phyloP scores from a whole-genome alignment of 805 yeast species.

The Saturnispora bothae region DNA sequence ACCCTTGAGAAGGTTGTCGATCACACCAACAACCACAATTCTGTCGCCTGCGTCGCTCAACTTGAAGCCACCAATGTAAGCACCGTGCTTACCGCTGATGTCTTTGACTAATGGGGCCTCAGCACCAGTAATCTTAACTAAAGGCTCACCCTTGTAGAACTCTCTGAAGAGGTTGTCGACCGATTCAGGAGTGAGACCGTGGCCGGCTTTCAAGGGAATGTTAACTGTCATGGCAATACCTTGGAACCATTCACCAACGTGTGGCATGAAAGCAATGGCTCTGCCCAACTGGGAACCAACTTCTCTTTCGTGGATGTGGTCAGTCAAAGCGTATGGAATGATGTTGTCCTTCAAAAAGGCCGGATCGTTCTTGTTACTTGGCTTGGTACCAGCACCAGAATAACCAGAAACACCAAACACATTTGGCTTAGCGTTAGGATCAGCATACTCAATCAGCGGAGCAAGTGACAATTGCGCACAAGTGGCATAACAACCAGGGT shows the following conservation, averaged over 20 bases:
- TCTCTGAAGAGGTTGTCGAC: slow-evolving; percentile 80
- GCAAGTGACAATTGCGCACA: slow-evolving; percentile 91
- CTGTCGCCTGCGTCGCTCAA: slow-evolving; percentile 82
- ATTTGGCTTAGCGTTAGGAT: slow-evolving; percentile 59
- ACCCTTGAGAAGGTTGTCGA: slow-evolving; percentile 92
- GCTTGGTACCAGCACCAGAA: slow-evolving; percentile 99
- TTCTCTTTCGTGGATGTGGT: slow-evolving; percentile 94
- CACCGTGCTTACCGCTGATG: slow-evolving; percentile 89
- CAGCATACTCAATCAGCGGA: slow-evolving; percentile 55
- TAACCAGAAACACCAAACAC: slow-evolving; percentile 96
- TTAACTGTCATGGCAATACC: slow-evolving; percentile 91
- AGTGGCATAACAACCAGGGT: slow-evolving; percentile 99
- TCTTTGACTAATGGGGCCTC: slow-evolving; percentile 91
- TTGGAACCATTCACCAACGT: slow-evolving; percentile 99
- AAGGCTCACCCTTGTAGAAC: slow-evolving; percentile 75
- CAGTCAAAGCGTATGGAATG: slow-evolving; percentile 92
- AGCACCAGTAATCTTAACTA: slow-evolving; percentile 79
- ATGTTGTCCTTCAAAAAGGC: slow-evolving; percentile 66
- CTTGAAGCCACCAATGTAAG: slow-evolving; percentile 90
- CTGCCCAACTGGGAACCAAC: slow-evolving; percentile 70
- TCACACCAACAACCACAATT: slow-evolving; percentile 89
- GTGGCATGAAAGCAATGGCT: slow-evolving; percentile 86
- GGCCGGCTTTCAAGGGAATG: slow-evolving; percentile 65
- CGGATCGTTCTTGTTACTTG: slow-evolving; percentile 89
- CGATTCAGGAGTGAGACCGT: slow-evolving; percentile 59